phyloP scores from a whole-genome alignment of 768 basidiomycete genomes.

The Leccinum uliginosum region DNA sequence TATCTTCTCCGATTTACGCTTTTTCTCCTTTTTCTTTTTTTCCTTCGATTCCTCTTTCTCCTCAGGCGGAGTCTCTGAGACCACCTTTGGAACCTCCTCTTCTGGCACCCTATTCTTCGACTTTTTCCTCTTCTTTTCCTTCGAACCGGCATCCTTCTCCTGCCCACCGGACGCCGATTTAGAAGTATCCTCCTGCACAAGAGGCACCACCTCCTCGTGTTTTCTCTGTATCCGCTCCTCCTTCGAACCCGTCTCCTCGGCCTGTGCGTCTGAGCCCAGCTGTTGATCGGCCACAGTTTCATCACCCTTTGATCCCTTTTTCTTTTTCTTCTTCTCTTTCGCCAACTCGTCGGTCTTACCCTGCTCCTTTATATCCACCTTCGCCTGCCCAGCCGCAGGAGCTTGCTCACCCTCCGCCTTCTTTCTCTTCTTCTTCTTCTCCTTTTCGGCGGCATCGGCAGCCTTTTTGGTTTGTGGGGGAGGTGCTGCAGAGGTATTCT shows the following conservation, averaged over 20 bases:
- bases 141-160: neutral
- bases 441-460: neutral
- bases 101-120: neutral
- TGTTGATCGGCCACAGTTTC: neutral
- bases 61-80: neutral
- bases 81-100: neutral
- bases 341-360: slow-evolving; percentile 2
- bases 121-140: neutral
- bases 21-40: slow-evolving; percentile 19
- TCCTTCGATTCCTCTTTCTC: slow-evolving; percentile 1
- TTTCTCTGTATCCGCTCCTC: slow-evolving; percentile 1
- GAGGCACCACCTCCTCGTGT: neutral
- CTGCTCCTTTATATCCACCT: neutral
- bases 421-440: neutral
- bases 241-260: slow-evolving; percentile 5
- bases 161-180: slow-evolving; percentile 1
- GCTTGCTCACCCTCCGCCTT: neutral
- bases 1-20: slow-evolving; percentile 11
- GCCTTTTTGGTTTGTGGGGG: neutral
- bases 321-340: slow-evolving; percentile 16
- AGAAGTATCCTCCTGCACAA: neutral
- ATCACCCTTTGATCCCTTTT: slow-evolving; percentile 6
- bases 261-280: neutral
- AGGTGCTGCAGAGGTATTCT: neutral
- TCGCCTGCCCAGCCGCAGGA: neutral